phyloP scores from a whole-genome alignment of 495 filamentous ascomycete genomes.

The Cercophora sp. region DNA sequence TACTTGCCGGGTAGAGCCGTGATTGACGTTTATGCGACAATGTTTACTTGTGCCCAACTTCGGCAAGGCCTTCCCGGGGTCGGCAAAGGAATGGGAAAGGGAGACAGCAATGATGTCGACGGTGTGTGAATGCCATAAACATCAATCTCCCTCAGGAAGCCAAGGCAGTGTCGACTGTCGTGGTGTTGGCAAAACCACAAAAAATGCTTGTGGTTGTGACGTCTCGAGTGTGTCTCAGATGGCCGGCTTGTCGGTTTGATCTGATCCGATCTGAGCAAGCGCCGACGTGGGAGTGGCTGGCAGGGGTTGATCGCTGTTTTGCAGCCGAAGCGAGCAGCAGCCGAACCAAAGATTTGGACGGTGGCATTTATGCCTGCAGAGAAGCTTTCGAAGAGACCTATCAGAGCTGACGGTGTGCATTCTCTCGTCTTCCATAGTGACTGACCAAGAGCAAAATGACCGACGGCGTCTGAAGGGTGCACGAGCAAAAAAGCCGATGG shows the following conservation, averaged over 20 bases:
- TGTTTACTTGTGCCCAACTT: neutral
- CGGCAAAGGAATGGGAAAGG: no score
- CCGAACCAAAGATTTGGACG: conserved; percentile 16
- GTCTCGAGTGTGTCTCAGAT: conserved; percentile 31
- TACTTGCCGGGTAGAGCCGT: neutral
- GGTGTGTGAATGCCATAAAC: conserved; percentile 1
- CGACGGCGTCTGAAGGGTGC: neutral
- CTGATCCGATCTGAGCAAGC: conserved; percentile 22
- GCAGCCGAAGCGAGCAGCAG: conserved; percentile 24
- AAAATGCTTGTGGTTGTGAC: no score
- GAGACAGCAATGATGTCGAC: neutral
- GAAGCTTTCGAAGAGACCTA: neutral
- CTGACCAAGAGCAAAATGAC: conserved; percentile 8
- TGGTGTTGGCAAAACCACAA: no score
- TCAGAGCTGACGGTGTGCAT: neutral
- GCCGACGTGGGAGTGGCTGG: conserved; percentile 23
- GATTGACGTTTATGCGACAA: neutral
- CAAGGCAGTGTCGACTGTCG: neutral
- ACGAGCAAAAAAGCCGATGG: conserved; percentile 1
- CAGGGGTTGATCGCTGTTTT: conserved; percentile 22
- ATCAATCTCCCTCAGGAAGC: neutral
- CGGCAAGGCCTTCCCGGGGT: neutral
- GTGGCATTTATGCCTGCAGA: neutral
- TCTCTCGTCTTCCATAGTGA: neutral
- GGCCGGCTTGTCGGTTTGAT: conserved; percentile 24